These are phyloP conservation scores for Canavalia ensiformis DNA, from an alignment of 306 rosid species.

Conservation along the genomic window DNA sequence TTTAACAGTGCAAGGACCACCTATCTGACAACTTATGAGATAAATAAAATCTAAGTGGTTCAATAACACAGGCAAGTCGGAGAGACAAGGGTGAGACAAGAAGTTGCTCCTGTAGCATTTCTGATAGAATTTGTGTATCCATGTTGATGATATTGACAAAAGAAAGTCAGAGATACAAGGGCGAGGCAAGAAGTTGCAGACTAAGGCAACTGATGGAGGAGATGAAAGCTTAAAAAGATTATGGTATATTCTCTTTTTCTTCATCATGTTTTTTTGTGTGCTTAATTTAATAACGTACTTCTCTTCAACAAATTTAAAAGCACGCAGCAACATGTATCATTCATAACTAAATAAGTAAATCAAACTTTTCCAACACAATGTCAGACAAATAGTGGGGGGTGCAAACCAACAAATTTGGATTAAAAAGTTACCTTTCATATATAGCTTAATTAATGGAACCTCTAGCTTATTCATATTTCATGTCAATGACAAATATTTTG, in stretches of 20 bases:
- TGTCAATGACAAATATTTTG: not conserved
- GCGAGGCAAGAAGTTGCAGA: not conserved
- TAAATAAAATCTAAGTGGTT: conserved; percentile 15
- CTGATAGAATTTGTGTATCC: not conserved
- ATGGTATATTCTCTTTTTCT: not conserved
- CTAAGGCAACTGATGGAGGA: not conserved
- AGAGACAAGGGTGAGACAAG: too few species aligned
- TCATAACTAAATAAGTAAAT: not conserved
- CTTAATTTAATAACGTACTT: not conserved
- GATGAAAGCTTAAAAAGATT: not conserved
- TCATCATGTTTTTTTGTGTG: not conserved
- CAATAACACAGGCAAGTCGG: not conserved
- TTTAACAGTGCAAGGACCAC: conserved; percentile 2
- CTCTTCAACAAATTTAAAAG: conserved; percentile 22
- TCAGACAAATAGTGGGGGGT: not conserved
- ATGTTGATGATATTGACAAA: conserved; percentile 1
- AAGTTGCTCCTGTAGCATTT: not conserved
- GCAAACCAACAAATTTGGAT: not conserved
- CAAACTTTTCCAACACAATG: conserved; percentile 4
- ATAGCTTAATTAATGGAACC: conserved; percentile 10
- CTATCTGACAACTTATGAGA: conserved; percentile 11
- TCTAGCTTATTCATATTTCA: not conserved
- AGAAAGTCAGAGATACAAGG: not conserved
- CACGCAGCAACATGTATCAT: not conserved
- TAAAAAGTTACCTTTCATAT: not conserved